phyloP scores from a whole-genome alignment of 176 grass and related monocot genomes.

The Tillandsia fasciculata region DNA sequence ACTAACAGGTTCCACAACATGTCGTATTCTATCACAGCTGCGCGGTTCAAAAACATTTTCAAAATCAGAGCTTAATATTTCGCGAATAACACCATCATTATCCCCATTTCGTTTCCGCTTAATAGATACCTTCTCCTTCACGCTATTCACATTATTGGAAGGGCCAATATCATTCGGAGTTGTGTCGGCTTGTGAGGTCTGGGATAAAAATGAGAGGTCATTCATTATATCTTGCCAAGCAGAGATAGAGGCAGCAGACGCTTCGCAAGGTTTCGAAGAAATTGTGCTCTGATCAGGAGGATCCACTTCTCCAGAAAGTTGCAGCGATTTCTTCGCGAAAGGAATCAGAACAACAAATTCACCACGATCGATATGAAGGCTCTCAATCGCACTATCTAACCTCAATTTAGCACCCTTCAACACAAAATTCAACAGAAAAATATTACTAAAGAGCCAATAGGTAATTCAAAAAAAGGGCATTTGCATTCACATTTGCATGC shows the following conservation, averaged over 20 bases:
- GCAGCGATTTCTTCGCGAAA: conserved; percentile 34
- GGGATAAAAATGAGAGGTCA: conserved; percentile 56
- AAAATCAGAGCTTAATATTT: conserved; percentile 14
- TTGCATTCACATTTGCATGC: too few species aligned
- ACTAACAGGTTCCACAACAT: conserved; percentile 22
- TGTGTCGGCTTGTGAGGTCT: conserved; percentile 24
- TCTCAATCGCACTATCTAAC: conserved; percentile 31
- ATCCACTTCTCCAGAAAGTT: conserved; percentile 11
- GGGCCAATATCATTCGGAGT: conserved; percentile 18
- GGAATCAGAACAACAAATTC: conserved; percentile 65
- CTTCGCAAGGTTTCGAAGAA: conserved; percentile 13
- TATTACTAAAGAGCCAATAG: conserved; percentile 7
- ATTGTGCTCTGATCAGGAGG: conserved; percentile 14
- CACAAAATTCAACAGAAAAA: conserved; percentile 8
- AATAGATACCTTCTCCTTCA: conserved; percentile 3
- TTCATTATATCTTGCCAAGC: conserved; percentile 82
- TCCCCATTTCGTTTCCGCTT: conserved; percentile 28
- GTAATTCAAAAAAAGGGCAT: background rate
- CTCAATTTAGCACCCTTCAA: conserved; percentile 62
- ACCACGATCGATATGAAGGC: conserved; percentile 1
- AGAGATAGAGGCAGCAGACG: conserved; percentile 33
- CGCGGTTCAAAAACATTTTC: conserved; percentile 23
- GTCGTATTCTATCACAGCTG: conserved; percentile 26
- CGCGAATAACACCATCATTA: conserved; percentile 22
- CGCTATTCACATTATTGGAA: background rate